These are phyloP conservation scores for Amauroascus verrucosus DNA, from an alignment of 2,329 filamentous ascomycete species.

Conservation along the genomic window DNA sequence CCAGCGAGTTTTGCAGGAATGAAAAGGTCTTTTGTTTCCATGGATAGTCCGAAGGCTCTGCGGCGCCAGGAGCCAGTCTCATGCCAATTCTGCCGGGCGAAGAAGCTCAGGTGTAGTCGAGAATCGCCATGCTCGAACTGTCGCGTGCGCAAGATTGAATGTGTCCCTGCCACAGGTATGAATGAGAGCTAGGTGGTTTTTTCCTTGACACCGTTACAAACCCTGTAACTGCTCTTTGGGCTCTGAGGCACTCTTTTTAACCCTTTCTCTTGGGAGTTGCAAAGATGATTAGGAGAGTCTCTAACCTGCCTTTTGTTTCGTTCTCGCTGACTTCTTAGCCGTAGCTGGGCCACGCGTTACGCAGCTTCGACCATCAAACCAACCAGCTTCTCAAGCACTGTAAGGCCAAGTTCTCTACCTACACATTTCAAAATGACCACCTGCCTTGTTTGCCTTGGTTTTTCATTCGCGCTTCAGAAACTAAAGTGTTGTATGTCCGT, in stretches of 20 bases:
- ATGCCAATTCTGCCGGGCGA: conserved; percentile 31
- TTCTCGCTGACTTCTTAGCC: not conserved
- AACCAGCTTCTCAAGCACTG: not conserved
- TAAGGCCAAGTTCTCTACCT: not conserved
- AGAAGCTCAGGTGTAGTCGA: conserved; percentile 47
- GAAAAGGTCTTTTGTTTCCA: conserved; percentile 5
- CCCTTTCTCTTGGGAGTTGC: too few relatives aligned
- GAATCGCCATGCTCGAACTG: conserved; percentile 44
- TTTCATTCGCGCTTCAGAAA: not conserved
- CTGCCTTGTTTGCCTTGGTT: not conserved
- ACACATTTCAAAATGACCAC: too few relatives aligned
- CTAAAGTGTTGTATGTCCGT: not conserved
- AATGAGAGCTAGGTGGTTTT: not conserved
- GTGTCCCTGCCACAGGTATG: conserved; percentile 1
- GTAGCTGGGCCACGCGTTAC: not conserved
- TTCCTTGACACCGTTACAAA: too few relatives aligned
- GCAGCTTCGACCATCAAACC: not conserved
- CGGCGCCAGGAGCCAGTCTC: conserved; percentile 26
- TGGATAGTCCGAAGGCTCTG: conserved; percentile 1
- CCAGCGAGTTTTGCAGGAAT: not conserved
- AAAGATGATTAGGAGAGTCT: too few relatives aligned
- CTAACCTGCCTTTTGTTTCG: too few relatives aligned
- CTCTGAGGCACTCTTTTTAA: too few relatives aligned
- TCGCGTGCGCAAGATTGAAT: conserved; percentile 1
- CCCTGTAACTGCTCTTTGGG: too few relatives aligned